Conservation (phyloP, 441 rosid genomes). For the Erysimum cheiri region DNA sequence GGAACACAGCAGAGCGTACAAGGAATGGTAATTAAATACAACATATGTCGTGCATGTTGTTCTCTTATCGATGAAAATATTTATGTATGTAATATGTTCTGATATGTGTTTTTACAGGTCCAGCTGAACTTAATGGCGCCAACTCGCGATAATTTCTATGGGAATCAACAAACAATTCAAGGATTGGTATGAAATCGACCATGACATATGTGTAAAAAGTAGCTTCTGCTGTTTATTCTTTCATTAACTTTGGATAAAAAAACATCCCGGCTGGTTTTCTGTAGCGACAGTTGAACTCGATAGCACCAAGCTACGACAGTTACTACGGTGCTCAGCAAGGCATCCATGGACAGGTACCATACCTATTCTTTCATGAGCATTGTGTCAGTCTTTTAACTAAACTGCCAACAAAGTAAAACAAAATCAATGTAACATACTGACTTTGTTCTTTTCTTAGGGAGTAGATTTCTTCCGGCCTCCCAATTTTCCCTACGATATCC, state of each 20-base stretch:
- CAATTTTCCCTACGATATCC: constrained; percentile 63
- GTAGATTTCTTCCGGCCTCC: constrained; percentile 79
- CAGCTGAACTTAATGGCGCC: constrained; percentile 90
- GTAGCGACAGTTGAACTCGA: constrained; percentile 82
- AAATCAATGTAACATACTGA: not conserved
- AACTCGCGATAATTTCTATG: constrained; percentile 71
- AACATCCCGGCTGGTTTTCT: constrained; percentile 40
- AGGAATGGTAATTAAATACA: constrained; percentile 64
- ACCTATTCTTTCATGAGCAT: constrained; percentile 23
- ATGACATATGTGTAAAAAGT: constrained; percentile 17
- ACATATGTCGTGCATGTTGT: constrained; percentile 20
- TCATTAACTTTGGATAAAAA: constrained; percentile 39
- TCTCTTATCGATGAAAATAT: constrained; percentile 25
- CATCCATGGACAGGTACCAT: constrained; percentile 77
- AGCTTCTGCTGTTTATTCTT: constrained; percentile 32
- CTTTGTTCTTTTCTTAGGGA: constrained; percentile 48
- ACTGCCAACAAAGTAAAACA: not conserved
- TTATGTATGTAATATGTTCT: constrained; percentile 17
- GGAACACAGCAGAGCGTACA: constrained; percentile 69
- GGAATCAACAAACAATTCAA: constrained; percentile 77
- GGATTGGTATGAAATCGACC: constrained; percentile 73
- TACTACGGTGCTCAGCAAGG: constrained; percentile 73
- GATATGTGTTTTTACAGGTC: constrained; percentile 56
- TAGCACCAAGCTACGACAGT: constrained; percentile 79
- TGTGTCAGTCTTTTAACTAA: constrained; percentile 21